Evolutionary conservation across 495 filamentous ascomycete genomes (phyloP).

Genomic region (Usnea hakonensis): DNA sequence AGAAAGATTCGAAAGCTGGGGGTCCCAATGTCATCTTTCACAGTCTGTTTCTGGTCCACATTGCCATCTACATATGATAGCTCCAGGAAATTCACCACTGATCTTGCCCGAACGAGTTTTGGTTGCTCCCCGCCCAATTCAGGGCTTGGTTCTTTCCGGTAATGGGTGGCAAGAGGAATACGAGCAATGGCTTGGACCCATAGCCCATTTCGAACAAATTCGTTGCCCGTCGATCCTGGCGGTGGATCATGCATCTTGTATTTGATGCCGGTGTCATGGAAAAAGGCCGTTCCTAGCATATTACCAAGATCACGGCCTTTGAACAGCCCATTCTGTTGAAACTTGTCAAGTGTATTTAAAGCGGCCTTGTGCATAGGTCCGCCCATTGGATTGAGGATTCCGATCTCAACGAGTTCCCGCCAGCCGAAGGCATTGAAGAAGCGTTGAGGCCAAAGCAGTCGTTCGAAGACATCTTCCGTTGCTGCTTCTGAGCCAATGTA

Average conservation of each 20-base stretch:
- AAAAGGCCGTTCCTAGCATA: constrained; percentile 20
- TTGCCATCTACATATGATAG: background rate
- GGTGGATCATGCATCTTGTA: constrained; percentile 9
- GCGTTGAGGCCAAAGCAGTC: constrained; percentile 19
- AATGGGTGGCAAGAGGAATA: background rate
- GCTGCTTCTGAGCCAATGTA: constrained; percentile 18
- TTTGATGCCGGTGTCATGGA: background rate
- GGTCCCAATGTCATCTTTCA: background rate
- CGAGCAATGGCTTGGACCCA: constrained; percentile 11
- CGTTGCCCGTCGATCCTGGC: constrained; percentile 2
- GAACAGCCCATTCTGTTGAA: constrained; percentile 14
- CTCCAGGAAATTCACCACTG: background rate
- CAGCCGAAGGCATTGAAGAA: constrained; percentile 13
- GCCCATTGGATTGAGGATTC: constrained; percentile 15
- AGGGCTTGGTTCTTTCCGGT: background rate
- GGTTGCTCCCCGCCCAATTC: background rate
- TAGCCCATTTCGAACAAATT: constrained; percentile 16
- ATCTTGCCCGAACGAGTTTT: background rate
- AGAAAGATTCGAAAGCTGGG: background rate
- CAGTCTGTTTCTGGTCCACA: background rate
- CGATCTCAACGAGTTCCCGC: constrained; percentile 3
- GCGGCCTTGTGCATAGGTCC: constrained; percentile 17
- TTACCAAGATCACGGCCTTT: constrained; percentile 13
- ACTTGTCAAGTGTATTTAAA: constrained; percentile 16
- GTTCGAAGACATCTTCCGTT: constrained; percentile 13